phyloP scores from a whole-genome alignment of 208 protist species.

The Acanthamoeba culbertsoni region DNA sequence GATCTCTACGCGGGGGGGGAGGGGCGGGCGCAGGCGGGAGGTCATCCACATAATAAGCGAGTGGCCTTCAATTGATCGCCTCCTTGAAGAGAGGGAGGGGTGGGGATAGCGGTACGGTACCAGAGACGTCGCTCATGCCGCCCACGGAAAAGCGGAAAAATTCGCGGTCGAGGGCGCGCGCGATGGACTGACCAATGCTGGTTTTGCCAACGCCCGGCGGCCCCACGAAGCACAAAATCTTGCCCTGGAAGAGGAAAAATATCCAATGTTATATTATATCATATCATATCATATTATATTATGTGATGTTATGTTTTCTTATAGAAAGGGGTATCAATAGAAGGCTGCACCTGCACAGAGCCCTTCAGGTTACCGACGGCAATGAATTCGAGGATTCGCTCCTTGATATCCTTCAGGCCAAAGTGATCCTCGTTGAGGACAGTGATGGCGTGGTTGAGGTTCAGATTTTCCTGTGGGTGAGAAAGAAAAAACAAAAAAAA shows the following conservation, averaged over 20 bases:
- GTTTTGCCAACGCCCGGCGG: conserved; percentile 87
- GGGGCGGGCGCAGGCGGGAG: background rate
- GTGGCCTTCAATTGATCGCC: too few relatives aligned
- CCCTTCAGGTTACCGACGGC: conserved; percentile 81
- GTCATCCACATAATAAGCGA: too few relatives aligned
- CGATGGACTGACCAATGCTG: conserved; percentile 86
- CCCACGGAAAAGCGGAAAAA: conserved; percentile 89
- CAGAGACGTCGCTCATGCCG: conserved; percentile 83
- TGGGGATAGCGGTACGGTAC: background rate
- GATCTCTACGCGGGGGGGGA: conserved; percentile 80
- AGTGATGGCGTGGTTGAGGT: background rate
- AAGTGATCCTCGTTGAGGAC: conserved; percentile 81
- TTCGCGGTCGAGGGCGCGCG: conserved; percentile 70
- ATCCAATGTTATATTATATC: too few relatives aligned
- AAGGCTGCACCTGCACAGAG: conserved; percentile 30
- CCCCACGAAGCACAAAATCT: conserved; percentile 89
- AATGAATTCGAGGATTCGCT: conserved; percentile 91
- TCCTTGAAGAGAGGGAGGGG: background rate
- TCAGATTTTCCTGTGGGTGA: background rate
- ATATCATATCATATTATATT: too few relatives aligned
- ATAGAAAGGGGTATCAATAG: background rate
- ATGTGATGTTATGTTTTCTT: background rate
- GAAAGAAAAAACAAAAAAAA: background rate
- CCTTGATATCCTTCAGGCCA: conserved; percentile 88
- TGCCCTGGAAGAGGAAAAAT: conserved; percentile 56